Base-by-base conservation (phyloP, 2,329 filamentous ascomycete species). In the Sporothrix pallida region DNA sequence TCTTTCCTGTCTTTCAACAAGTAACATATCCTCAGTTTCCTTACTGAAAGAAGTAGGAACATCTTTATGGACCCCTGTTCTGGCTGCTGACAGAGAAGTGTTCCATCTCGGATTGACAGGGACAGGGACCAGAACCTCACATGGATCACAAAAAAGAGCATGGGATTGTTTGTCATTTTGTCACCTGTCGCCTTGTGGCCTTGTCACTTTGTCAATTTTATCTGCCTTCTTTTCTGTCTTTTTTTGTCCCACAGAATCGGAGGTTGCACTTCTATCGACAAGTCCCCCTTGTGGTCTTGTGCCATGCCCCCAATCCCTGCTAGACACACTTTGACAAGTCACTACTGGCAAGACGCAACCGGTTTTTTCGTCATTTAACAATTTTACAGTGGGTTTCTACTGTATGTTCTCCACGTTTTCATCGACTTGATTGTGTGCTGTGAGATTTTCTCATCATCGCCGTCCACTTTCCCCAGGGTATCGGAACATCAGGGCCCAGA, bases 301-400 rank as follows among this genome's bases (percentile, higher is more conserved):
- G 10, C 42, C 42, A 2, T 42, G 31, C 8, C 3, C 42, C 20
- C 46, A 12, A 26, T 68, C 65, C 65, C 46, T 52, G 23, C 46
- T 52, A n/a, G 65, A 68, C 15, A 68, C 46, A 42, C 23, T 12
- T 26, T 15, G 13, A 48, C n/a, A 60, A 48, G n/a, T 48, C 62
- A 67, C 62, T 48, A 17, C 23, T 26, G 23, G 23, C 23, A 26
- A 26, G 23, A 26, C 62, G 12, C 62, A 48, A 26, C 20, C 62
- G 12, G 62, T 46, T 67, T 26, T 46, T 67, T 13, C 20, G 58
- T 67, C 62, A 67, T 67, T 67, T 67, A n/a, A 62, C 58, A 15
- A n/a, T 20, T 44, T 44, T 26, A 48, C 65, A 50, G 46, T 37
- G 46, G 65, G 12, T 9, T 68, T 68, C 31, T 7, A 37, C 31